Evolutionary conservation across 1,139 yeast genomes (phyloP).

Genomic region (Protomyces gravidus): DNA sequence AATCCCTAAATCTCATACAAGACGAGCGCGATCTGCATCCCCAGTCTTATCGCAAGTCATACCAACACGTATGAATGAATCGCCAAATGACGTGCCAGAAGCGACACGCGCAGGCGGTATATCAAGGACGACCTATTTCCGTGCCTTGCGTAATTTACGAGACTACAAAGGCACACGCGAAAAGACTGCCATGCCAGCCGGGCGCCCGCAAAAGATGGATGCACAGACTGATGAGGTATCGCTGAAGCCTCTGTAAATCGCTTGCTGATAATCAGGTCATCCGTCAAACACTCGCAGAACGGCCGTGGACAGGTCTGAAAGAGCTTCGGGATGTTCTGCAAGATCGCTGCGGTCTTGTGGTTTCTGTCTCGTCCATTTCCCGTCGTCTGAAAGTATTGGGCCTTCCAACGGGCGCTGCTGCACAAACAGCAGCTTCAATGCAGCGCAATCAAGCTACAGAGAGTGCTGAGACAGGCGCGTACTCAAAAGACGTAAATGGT

Average conservation of each 20-base stretch:
- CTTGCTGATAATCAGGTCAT: neutral
- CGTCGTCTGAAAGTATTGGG: neutral
- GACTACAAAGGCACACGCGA: neutral
- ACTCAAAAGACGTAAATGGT: too few species aligned
- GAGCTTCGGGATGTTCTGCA: neutral
- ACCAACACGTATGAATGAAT: neutral
- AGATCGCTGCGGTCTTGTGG: neutral
- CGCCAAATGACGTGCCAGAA: neutral
- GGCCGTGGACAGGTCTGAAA: neutral
- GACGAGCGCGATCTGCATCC: too few species aligned
- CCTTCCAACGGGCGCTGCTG: neutral
- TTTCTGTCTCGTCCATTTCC: neutral
- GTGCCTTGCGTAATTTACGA: neutral
- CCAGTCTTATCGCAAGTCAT: neutral
- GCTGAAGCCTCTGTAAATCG: neutral
- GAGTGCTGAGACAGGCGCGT: too few species aligned
- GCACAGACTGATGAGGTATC: neutral
- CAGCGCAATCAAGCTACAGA: too few species aligned
- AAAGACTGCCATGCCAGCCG: neutral
- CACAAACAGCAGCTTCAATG: neutral
- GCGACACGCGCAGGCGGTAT: neutral
- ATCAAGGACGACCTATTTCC: neutral
- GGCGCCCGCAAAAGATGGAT: neutral
- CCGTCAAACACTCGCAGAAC: neutral
- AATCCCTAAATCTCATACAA: too few species aligned